Evolutionary conservation across 2,329 filamentous ascomycete species (phyloP).

Genomic region (Fusarium floridanum): DNA sequence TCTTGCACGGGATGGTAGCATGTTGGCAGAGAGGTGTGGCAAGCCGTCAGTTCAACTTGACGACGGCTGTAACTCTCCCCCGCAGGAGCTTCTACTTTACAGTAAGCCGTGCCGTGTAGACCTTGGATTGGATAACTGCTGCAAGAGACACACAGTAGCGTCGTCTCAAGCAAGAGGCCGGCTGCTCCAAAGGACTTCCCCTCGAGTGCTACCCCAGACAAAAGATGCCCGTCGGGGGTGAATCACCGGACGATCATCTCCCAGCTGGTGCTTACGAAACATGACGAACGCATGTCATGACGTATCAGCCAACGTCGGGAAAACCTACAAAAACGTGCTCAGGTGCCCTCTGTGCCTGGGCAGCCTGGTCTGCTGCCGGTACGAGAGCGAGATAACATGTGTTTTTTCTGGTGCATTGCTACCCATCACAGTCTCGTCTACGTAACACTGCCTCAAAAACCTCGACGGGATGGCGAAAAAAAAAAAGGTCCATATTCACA

Average conservation of each 20-base stretch:
- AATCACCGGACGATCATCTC: slow-evolving; percentile 37
- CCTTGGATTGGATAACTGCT: slow-evolving; percentile 8
- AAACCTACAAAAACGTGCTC: slow-evolving; percentile 12
- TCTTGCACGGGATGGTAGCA: not conserved
- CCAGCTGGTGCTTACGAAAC: slow-evolving; percentile 39
- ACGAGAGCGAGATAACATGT: slow-evolving; percentile 3
- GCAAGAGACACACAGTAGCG: slow-evolving; percentile 1
- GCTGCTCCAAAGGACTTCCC: not conserved
- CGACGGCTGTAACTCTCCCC: slow-evolving; percentile 15
- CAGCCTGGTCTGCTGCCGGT: slow-evolving; percentile 5
- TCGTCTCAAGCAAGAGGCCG: slow-evolving; percentile 8
- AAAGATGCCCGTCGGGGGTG: not conserved
- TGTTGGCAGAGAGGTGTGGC: slow-evolving; percentile 10
- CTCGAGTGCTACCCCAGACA: slow-evolving; percentile 17
- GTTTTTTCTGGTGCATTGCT: not conserved
- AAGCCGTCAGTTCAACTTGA: slow-evolving; percentile 10
- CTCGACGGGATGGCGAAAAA: not conserved
- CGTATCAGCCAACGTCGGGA: slow-evolving; percentile 31
- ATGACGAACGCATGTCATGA: slow-evolving; percentile 39
- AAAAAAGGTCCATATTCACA: not conserved
- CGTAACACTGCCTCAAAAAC: not conserved
- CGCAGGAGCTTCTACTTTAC: no score
- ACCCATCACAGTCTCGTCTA: not conserved
- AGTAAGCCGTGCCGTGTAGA: not conserved
- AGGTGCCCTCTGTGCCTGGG: slow-evolving; percentile 22